Base-by-base conservation (phyloP, 2,329 filamentous ascomycete species). In the Cladosporium sp. region DNA sequence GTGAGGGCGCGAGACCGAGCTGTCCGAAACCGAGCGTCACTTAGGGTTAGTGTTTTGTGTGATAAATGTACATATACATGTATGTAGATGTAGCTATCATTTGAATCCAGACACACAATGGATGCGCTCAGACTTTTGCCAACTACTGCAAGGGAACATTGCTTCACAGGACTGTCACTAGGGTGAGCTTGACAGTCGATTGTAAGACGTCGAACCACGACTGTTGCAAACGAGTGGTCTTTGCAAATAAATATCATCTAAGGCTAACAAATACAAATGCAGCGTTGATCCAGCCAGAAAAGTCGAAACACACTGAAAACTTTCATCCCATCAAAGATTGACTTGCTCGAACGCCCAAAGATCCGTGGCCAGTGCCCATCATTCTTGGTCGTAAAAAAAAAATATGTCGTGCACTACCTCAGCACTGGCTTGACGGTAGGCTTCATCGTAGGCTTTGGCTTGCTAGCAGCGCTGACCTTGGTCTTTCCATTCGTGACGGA, bases 401-500 rank as follows among this genome's bases (percentile, higher is more conserved):
- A n/a, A 26, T 10, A 16, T 16, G 35, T 26, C 12, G 35, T 33
- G 23, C 37, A 21, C 28, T 40, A 59, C 35, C 16, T 44, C 60
- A 44, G 23, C 46, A 62, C 49, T 23, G 60, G 60, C 60, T 62
- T 62, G 18, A 55, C 52, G 5, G 52, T 55, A 55, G 52, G 52
- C 60, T 62, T 62, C n/a, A 57, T 37, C 21, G 60, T 44, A 18
- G 67, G 58, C 56, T 58, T 67, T 49, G 62, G 71, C 53, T 62
- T 65, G 52, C 69, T 70, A 14, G 67, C 71, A 35, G 71, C 56
- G 58, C 57, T 69, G 50, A 72, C 60, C 33, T 65, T 68, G 16
- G 65, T 62, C 60, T 69, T 72, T 21, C 56, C 58, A 5, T 57
- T 21, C 14, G 49, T 29, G 16, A 26, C 50, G 14, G 35, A 28